Evolutionary conservation across 257 asterid species (phyloP).

Genomic region (Hygrophila difformis): DNA sequence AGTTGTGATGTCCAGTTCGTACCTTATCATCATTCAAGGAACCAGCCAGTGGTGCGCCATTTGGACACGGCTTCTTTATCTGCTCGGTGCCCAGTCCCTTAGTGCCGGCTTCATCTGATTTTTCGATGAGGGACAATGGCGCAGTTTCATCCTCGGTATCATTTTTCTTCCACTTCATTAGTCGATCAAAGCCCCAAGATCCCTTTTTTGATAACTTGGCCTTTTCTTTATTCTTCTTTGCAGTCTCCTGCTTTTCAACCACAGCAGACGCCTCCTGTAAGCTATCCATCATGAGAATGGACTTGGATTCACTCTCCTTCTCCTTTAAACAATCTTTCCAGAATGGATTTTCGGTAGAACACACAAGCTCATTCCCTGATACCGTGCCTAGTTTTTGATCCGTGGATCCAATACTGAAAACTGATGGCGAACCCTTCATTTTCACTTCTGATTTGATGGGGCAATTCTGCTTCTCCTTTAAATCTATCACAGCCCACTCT

Average conservation of each 20-base stretch:
- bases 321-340: slow-evolving; percentile 24
- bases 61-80: slow-evolving; percentile 38
- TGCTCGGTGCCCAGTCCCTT: slow-evolving; percentile 38
- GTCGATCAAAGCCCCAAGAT: slow-evolving; percentile 77
- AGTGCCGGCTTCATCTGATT: slow-evolving; percentile 36
- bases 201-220: slow-evolving; percentile 33
- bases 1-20: too few species aligned
- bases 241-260: slow-evolving; percentile 21
- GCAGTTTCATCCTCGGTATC: slow-evolving; percentile 58
- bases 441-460: slow-evolving; percentile 35
- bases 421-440: slow-evolving; percentile 48
- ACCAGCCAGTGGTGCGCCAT: slow-evolving; percentile 39
- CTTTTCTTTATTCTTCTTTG: slow-evolving; percentile 37
- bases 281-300: slow-evolving; percentile 28
- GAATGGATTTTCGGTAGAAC: slow-evolving; percentile 61
- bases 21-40: slow-evolving; percentile 54
- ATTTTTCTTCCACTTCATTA: slow-evolving; percentile 73
- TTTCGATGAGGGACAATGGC: slow-evolving; percentile 50
- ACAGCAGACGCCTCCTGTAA: slow-evolving; percentile 20
- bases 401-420: slow-evolving; percentile 41
- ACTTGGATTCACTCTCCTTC: slow-evolving; percentile 25
- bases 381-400: slow-evolving; percentile 27
- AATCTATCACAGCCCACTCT: slow-evolving; percentile 65
- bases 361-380: slow-evolving; percentile 24
- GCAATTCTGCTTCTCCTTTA: slow-evolving; percentile 42